Evolutionary conservation across 345 rosid species (phyloP).

Genomic region (Populus deltoides): DNA sequence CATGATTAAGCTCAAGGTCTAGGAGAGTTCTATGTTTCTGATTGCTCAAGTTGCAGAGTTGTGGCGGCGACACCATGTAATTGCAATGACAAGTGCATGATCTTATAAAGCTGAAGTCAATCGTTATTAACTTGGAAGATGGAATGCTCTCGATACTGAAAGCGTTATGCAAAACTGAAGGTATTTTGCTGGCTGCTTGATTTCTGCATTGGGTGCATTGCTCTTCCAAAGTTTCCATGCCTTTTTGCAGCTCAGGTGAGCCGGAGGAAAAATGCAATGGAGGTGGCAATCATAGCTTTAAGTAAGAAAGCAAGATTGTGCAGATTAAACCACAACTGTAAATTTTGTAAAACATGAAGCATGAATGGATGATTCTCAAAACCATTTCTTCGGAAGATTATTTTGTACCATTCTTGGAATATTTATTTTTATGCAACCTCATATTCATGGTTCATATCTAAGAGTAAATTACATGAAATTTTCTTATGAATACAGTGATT

Average conservation of each 20-base stretch:
- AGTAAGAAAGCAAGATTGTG: not conserved
- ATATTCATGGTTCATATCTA: not conserved
- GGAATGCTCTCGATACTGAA: no score
- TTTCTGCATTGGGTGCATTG: not conserved
- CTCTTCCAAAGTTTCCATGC: not conserved
- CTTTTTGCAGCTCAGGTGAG: not conserved
- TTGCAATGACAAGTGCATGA: not conserved
- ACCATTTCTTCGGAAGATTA: not conserved
- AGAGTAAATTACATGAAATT: no score
- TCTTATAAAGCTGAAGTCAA: not conserved
- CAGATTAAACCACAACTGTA: not conserved
- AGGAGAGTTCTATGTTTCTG: not conserved
- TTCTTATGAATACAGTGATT: not conserved
- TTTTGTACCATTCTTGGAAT: not conserved
- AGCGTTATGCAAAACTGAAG: not conserved
- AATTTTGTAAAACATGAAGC: not conserved
- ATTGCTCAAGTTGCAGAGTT: not conserved
- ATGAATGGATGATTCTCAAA: not conserved
- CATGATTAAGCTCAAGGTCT: constrained; percentile 12
- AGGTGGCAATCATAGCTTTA: not conserved
- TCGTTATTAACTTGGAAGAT: not conserved
- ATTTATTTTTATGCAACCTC: not conserved
- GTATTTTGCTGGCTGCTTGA: not conserved
- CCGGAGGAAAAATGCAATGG: no score
- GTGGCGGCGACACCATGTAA: not conserved